Evolutionary conservation across 352 stramenopile species (phyloP).

Genomic region (Phytophthora quininea): DNA sequence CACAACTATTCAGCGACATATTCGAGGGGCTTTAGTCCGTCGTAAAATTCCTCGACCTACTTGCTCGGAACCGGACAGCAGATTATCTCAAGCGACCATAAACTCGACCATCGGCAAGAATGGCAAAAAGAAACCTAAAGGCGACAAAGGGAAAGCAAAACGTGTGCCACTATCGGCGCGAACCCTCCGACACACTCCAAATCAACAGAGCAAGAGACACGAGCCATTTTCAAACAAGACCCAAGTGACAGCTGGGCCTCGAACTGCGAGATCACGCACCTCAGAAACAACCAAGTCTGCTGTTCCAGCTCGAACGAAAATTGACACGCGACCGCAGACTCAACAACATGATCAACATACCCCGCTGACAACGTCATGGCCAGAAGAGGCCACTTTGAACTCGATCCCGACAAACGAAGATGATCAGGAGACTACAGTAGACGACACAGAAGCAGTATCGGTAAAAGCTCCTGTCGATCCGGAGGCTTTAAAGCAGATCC

Average conservation of each 20-base stretch:
- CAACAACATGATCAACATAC: too few species aligned
- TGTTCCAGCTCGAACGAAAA: not conserved
- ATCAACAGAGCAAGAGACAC: not conserved
- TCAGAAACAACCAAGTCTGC: constrained; percentile 11
- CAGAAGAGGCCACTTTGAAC: too few species aligned
- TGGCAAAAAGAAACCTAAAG: not conserved
- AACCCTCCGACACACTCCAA: constrained; percentile 14
- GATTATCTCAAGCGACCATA: not conserved
- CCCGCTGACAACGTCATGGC: too few species aligned
- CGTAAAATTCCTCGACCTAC: not conserved
- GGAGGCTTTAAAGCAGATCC: constrained; percentile 42
- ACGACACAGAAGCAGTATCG: not conserved
- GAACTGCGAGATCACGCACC: not conserved
- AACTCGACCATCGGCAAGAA: not conserved
- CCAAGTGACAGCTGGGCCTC: not conserved
- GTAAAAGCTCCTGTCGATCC: constrained; percentile 10
- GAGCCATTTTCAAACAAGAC: not conserved
- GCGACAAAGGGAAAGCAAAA: constrained; percentile 4
- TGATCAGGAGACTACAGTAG: constrained; percentile 5
- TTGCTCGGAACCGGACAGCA: not conserved
- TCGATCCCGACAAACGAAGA: not conserved
- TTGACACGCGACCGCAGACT: not conserved
- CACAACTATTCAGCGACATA: constrained; percentile 37
- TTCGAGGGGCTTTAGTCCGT: constrained; percentile 20
- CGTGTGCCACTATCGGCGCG: constrained; percentile 7